Conservation (phyloP, 2,329 filamentous ascomycete species). For the Sclerotinia sclerotiorum region DNA sequence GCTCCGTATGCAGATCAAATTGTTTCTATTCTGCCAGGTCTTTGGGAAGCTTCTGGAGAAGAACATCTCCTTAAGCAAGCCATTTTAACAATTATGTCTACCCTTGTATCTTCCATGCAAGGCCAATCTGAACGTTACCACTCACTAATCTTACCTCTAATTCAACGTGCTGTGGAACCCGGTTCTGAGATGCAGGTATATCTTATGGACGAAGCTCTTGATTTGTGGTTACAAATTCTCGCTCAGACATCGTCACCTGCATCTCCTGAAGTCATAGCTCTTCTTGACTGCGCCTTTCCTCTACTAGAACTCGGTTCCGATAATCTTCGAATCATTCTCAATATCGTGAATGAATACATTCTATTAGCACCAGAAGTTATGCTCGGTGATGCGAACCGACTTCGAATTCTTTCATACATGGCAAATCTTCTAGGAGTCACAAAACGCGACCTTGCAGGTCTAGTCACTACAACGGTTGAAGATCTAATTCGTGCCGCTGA, state of each 20-base stretch:
- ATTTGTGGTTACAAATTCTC: constrained; percentile 80
- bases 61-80: constrained; percentile 93
- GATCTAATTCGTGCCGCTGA: constrained; percentile 63
- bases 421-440: constrained; percentile 51
- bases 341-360: constrained; percentile 69
- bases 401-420: constrained; percentile 51
- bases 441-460: constrained; percentile 57
- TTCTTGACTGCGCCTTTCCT: constrained; percentile 63
- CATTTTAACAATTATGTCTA: constrained; percentile 80
- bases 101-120: constrained; percentile 84
- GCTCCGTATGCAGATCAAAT: constrained; percentile 73
- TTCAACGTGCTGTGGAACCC: constrained; percentile 75
- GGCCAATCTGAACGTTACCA: constrained; percentile 77
- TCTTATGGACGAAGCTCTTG: constrained; percentile 86
- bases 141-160: constrained; percentile 74
- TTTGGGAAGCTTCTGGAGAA: constrained; percentile 79
- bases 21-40: constrained; percentile 71
- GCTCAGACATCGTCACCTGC: constrained; percentile 63
- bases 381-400: constrained; percentile 56
- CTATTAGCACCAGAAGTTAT: constrained; percentile 67
- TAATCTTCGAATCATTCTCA: constrained; percentile 60
- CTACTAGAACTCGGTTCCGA: constrained; percentile 66
- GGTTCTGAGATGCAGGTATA: constrained; percentile 75
- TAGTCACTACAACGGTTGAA: constrained; percentile 62
- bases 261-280: constrained; percentile 58